phyloP scores from a whole-genome alignment of 768 basidiomycete genomes.

The Xerocomellus amylosporus region DNA sequence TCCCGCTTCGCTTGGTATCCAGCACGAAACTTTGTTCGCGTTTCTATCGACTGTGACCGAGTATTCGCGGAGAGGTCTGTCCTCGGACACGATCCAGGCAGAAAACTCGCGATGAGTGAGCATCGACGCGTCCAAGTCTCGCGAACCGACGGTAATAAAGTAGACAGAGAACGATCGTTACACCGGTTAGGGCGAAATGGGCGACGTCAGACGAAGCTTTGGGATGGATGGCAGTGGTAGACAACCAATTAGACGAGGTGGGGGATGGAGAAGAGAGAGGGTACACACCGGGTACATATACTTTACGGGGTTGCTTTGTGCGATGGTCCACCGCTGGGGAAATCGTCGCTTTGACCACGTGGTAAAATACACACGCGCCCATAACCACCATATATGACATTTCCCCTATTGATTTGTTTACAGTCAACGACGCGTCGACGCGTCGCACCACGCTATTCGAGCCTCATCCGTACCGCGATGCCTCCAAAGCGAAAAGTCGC shows the following conservation, averaged over 20 bases:
- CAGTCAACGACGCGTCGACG: background rate
- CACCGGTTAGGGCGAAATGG: background rate
- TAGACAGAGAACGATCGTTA: no score
- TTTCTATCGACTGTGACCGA: constrained; percentile 47
- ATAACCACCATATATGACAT: constrained; percentile 10
- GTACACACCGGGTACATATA: background rate
- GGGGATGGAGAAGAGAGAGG: background rate
- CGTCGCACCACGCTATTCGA: background rate
- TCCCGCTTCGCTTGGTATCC: constrained; percentile 62
- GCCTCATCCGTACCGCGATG: constrained; percentile 18
- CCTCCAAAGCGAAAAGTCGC: constrained; percentile 30
- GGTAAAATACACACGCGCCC: constrained; percentile 19
- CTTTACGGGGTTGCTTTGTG: background rate
- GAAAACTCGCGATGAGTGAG: constrained; percentile 61
- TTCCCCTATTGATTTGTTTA: background rate
- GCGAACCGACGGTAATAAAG: background rate
- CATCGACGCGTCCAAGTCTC: constrained; percentile 29
- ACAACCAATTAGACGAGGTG: background rate
- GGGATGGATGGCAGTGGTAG: background rate
- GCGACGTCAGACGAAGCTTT: background rate
- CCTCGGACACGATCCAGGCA: constrained; percentile 63
- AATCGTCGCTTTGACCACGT: constrained; percentile 8
- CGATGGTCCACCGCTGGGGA: background rate
- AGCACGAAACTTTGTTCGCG: constrained; percentile 54
- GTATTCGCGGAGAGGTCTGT: constrained; percentile 51